A percentile compares a stretch with the other conserved stretches of the same genome.
Evolutionary conservation across 2,329 filamentous ascomycete genomes (phyloP).

Genomic region (Alternaria hordeiaustralica): DNA sequence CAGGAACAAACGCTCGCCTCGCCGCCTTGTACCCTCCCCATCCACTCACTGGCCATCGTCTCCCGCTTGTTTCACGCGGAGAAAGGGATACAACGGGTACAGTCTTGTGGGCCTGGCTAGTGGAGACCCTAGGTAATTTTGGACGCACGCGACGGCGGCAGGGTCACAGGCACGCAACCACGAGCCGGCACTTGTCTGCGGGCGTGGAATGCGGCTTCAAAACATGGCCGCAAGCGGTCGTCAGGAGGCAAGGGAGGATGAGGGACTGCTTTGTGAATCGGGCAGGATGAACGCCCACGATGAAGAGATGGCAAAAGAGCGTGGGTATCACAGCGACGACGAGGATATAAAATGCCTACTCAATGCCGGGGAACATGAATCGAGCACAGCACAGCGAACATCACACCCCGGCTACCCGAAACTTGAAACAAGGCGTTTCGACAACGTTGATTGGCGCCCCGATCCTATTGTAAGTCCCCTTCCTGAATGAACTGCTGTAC

Average conservation of each 20-base stretch:
- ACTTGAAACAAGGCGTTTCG: slow-evolving; percentile 47
- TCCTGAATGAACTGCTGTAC: slow-evolving; percentile 30
- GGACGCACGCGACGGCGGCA: slow-evolving; percentile 30
- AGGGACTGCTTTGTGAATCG: slow-evolving; percentile 29
- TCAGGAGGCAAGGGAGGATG: slow-evolving; percentile 37
- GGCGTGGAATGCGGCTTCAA: slow-evolving; percentile 30
- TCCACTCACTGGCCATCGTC: slow-evolving; percentile 35
- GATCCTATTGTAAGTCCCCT: slow-evolving; percentile 39
- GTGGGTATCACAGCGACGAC: slow-evolving; percentile 27
- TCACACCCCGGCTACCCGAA: slow-evolving; percentile 33
- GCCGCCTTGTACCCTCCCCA: slow-evolving; percentile 31
- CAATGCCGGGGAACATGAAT: slow-evolving; percentile 27
- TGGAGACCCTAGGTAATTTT: slow-evolving; percentile 29
- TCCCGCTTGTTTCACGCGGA: slow-evolving; percentile 43
- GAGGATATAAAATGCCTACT: slow-evolving; percentile 41
- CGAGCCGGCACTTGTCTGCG: slow-evolving; percentile 22
- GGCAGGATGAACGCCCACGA: slow-evolving; percentile 21
- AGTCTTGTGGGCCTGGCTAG: slow-evolving; percentile 33
- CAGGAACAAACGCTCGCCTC: slow-evolving; percentile 38
- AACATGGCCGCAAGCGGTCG: slow-evolving; percentile 29
- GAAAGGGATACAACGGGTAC: slow-evolving; percentile 25
- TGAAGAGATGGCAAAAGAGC: slow-evolving; percentile 28
- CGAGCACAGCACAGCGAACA: slow-evolving; percentile 37
- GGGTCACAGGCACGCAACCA: slow-evolving; percentile 38
- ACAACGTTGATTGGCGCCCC: slow-evolving; percentile 39